Base-by-base conservation (phyloP, 192 early-diverging fungal genomes). In the Hyaloraphidium curvatum region DNA sequence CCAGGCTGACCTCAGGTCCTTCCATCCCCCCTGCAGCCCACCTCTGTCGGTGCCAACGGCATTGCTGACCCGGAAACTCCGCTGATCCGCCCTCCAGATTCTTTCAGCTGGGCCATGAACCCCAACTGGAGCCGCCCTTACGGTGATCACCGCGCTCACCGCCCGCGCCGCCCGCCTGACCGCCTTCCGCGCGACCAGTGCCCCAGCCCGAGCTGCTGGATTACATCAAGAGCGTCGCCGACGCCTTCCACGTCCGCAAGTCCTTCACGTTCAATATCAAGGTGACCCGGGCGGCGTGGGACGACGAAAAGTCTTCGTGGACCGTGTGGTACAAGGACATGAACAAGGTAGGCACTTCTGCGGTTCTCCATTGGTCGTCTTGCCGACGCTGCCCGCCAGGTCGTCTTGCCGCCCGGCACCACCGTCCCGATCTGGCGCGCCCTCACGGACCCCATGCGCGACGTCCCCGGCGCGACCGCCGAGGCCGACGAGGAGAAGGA, bases 311-410 rank as follows among this genome's bases (percentile, higher is more conserved):
- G 14, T 22, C 7, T 7, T 14, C 9, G 43, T 48, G 43, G 43
- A 48, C 7, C 4, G 43, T 48, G 14, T 48, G 25, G 17, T 48
- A 48, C 23, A 48, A 48, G 43, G 43, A 48, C 43, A 48, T 48
- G 43, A 48, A 48, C 43, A 48, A 19, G 7, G 5, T n/a, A n/a
- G n/a, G n/a, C n/a, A n/a, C n/a, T n/a, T n/a, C n/a, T n/a, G n/a
- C n/a, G n/a, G n/a, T n/a, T n/a, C n/a, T n/a, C n/a, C n/a, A n/a
- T n/a, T n/a, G n/a, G n/a, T n/a, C n/a, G n/a, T n/a, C n/a, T n/a
- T n/a, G n/a, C n/a, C n/a, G n/a, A n/a, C n/a, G n/a, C n/a, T n/a
- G n/a, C n/a, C n/a, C n/a, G n/a, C n/a, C n/a, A n/a, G n/a, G n/a
- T 48, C 4, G 19, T 11, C 5, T 7, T 48, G 43, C 43, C 43